phyloP scores from a whole-genome alignment of 169 alveolate species.

The Cardiosporidium cionae region DNA sequence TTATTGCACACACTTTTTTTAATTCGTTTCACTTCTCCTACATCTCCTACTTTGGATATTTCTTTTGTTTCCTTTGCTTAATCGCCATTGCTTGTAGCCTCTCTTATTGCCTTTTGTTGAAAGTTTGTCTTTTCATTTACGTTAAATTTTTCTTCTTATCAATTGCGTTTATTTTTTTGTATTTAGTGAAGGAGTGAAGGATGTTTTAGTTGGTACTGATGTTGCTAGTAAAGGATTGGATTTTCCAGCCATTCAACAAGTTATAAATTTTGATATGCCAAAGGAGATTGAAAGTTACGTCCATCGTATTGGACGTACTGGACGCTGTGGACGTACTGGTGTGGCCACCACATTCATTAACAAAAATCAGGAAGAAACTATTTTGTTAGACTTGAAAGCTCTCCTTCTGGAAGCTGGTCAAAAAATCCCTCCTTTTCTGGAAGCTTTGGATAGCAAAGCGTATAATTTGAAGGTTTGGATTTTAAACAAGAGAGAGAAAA shows the following conservation, averaged over 20 bases:
- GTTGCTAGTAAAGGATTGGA: slow-evolving; percentile 96
- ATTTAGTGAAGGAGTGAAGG: slow-evolving; percentile 51
- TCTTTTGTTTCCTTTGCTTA: background rate
- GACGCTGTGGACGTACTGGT: slow-evolving; percentile 93
- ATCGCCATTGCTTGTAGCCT: background rate
- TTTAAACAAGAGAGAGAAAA: too few relatives aligned
- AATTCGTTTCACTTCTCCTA: background rate
- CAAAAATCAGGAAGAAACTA: slow-evolving; percentile 58
- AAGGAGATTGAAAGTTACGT: slow-evolving; percentile 91
- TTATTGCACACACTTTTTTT: background rate
- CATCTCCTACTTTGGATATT: background rate
- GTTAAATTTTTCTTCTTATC: background rate
- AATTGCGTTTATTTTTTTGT: background rate
- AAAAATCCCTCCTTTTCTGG: slow-evolving; percentile 71
- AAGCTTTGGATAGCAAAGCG: slow-evolving; percentile 61
- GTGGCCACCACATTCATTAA: slow-evolving; percentile 86
- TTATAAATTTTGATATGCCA: slow-evolving; percentile 98
- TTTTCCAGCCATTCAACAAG: slow-evolving; percentile 90
- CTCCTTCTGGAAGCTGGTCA: slow-evolving; percentile 80
- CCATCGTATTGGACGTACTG: slow-evolving; percentile 99
- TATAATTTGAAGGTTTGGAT: slow-evolving; percentile 50
- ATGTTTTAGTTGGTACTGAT: slow-evolving; percentile 85
- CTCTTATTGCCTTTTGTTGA: background rate
- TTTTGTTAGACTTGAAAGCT: slow-evolving; percentile 76
- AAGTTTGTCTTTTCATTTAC: background rate